phyloP scores from a whole-genome alignment of 306 rosid genomes.

The Trichosanthes cucumerina region DNA sequence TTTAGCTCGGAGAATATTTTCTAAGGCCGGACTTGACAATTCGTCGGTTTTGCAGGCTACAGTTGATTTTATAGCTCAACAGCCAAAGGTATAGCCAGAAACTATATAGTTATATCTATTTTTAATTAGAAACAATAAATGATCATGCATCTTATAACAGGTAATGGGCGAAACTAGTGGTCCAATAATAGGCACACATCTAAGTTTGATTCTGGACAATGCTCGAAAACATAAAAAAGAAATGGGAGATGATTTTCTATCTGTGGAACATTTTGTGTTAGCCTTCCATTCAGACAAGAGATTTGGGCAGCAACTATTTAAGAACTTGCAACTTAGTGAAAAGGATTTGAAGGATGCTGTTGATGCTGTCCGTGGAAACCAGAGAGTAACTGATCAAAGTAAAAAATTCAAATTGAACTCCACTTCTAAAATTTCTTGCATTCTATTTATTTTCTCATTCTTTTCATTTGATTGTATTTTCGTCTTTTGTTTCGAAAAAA shows the following conservation, averaged over 20 bases:
- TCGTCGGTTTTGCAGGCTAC: conserved; percentile 82
- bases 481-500: conserved; percentile 11
- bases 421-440: not conserved
- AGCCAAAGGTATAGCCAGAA: conserved; percentile 48
- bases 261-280: conserved; percentile 82
- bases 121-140: not conserved
- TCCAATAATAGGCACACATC: conserved; percentile 54
- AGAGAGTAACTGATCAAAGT: conserved; percentile 93
- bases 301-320: conserved; percentile 83
- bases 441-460: not conserved
- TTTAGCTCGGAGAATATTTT: conserved; percentile 71
- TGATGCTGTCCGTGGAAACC: conserved; percentile 76
- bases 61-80: conserved; percentile 67
- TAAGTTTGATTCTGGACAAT: conserved; percentile 45
- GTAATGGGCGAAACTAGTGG: conserved; percentile 77
- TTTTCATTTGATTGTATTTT: not conserved
- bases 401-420: not conserved
- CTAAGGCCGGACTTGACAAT: conserved; percentile 90
- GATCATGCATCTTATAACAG: conserved; percentile 24
- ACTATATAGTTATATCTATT: not conserved
- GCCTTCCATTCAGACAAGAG: conserved; percentile 59
- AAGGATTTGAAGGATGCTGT: conserved; percentile 74
- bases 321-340: conserved; percentile 55
- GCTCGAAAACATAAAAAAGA: conserved; percentile 58
- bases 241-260: conserved; percentile 75